A percentile compares a stretch with the other conserved stretches of the same genome.
Conservation (phyloP, 2,329 filamentous ascomycete genomes). For the Diaporthe longicolla region DNA sequence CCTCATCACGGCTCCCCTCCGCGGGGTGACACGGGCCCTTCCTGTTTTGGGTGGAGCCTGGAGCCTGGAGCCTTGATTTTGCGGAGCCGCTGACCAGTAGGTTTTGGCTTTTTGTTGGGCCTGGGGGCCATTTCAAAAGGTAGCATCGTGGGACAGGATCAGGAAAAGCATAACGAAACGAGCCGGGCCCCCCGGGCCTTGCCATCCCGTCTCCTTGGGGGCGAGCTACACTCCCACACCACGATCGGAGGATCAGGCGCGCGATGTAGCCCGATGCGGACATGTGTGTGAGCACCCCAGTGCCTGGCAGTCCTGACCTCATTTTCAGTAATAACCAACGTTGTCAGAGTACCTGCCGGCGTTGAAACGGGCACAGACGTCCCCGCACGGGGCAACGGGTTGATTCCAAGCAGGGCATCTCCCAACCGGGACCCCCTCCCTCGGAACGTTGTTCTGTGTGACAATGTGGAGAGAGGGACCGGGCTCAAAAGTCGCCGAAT, state of each 20-base stretch:
- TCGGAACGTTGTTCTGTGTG: neutral
- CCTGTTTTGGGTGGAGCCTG: neutral
- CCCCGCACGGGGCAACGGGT: slow-evolving; percentile 27
- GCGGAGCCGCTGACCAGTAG: neutral
- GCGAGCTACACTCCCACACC: neutral
- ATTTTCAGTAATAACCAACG: neutral
- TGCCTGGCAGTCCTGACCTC: neutral
- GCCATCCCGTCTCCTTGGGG: neutral
- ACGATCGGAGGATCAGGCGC: neutral
- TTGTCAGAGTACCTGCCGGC: slow-evolving; percentile 10
- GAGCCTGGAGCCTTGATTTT: no score
- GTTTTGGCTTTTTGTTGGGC: neutral
- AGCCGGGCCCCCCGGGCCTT: no score
- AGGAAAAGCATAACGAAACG: neutral
- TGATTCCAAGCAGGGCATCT: slow-evolving; percentile 18
- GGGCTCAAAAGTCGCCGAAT: slow-evolving; percentile 13
- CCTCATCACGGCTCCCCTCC: neutral
- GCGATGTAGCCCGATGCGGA: neutral
- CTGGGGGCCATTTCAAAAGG: neutral
- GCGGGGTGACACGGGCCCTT: neutral
- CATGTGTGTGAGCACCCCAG: neutral
- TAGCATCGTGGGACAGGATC: neutral
- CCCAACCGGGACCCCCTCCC: neutral
- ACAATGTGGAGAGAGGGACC: neutral
- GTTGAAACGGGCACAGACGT: slow-evolving; percentile 34